These are phyloP conservation scores for Phylloporus rhodoxanthus DNA, from an alignment of 768 basidiomycete species.

Conservation along the genomic window DNA sequence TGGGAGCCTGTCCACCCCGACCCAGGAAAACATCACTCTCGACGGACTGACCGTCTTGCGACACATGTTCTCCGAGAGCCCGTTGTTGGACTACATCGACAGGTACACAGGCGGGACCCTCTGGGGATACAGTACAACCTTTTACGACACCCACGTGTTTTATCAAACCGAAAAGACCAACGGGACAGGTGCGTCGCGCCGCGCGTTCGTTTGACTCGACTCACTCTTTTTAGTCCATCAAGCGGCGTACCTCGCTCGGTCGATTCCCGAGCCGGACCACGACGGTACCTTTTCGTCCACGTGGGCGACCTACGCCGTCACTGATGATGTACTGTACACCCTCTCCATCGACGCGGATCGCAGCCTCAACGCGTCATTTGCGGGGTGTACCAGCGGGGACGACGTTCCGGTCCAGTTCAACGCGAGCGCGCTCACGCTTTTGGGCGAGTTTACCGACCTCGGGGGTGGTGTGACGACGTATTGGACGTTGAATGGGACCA, in stretches of 20 bases:
- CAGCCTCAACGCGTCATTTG: constrained; percentile 1
- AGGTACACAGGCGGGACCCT: constrained; percentile 3
- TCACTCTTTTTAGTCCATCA: constrained; percentile 4
- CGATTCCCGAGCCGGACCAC: constrained; percentile 1
- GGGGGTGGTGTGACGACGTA: constrained; percentile 13
- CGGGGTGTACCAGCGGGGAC: constrained; percentile 4
- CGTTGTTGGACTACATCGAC: constrained; percentile 3
- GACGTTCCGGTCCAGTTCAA: constrained; percentile 8
- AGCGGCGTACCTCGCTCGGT: constrained; percentile 12
- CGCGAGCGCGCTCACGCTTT: background rate
- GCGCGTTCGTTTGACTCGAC: background rate
- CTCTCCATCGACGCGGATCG: background rate
- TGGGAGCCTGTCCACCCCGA: constrained; percentile 6
- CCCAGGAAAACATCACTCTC: background rate
- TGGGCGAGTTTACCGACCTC: constrained; percentile 6
- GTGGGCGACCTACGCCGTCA: constrained; percentile 11
- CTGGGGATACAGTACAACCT: constrained; percentile 11
- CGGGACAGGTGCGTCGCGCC: constrained; percentile 6
- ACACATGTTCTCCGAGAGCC: constrained; percentile 10
- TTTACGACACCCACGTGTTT: constrained; percentile 13
- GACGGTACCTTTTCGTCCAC: background rate
- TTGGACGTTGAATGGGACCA: constrained; percentile 8
- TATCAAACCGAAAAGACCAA: constrained; percentile 7
- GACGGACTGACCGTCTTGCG: constrained; percentile 5
- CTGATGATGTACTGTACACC: constrained; percentile 6